phyloP scores from a whole-genome alignment of 495 filamentous ascomycete genomes.

The Chaetomium tenue region DNA sequence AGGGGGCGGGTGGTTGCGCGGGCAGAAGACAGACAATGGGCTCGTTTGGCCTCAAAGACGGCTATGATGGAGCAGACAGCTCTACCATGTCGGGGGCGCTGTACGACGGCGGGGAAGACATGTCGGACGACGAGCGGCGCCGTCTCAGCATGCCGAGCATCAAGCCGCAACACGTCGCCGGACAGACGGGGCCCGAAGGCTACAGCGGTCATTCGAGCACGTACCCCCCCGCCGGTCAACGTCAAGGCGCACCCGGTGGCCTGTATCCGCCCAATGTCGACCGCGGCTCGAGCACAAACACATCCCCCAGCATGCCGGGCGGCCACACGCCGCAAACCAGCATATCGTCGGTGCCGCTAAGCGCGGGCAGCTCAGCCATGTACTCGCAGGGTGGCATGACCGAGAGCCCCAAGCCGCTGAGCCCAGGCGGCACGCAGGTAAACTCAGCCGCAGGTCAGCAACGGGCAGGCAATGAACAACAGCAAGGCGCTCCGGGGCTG shows the following conservation, averaged over 20 bases:
- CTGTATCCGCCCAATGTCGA: slow-evolving; percentile 62
- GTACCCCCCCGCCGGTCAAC: slow-evolving; percentile 68
- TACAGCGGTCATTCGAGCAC: slow-evolving; percentile 57
- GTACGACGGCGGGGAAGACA: slow-evolving; percentile 59
- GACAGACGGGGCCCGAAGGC: slow-evolving; percentile 45
- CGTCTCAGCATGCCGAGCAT: slow-evolving; percentile 67
- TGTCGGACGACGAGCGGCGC: slow-evolving; percentile 53
- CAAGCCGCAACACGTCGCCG: slow-evolving; percentile 64
- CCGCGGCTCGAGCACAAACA: slow-evolving; percentile 54
- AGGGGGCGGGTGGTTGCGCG: slow-evolving; percentile 93
- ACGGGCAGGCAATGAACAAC: slow-evolving; percentile 34
- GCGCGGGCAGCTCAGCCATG: slow-evolving; percentile 55
- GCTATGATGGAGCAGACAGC: slow-evolving; percentile 62
- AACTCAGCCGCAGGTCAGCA: slow-evolving; percentile 61
- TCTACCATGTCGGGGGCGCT: slow-evolving; percentile 75
- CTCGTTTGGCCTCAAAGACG: slow-evolving; percentile 78
- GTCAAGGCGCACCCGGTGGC: slow-evolving; percentile 44
- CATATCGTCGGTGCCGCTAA: slow-evolving; percentile 48
- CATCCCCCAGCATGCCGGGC: slow-evolving; percentile 44
- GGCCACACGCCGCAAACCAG: slow-evolving; percentile 50
- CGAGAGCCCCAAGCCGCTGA: slow-evolving; percentile 84
- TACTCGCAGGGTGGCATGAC: slow-evolving; percentile 72
- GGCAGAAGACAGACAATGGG: slow-evolving; percentile 84
- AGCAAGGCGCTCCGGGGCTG: slow-evolving; percentile 36
- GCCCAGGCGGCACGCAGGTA: slow-evolving; percentile 64